These are phyloP conservation scores for Verruconis gallopava DNA, from an alignment of 2,329 filamentous ascomycete species.

Conservation along the genomic window DNA sequence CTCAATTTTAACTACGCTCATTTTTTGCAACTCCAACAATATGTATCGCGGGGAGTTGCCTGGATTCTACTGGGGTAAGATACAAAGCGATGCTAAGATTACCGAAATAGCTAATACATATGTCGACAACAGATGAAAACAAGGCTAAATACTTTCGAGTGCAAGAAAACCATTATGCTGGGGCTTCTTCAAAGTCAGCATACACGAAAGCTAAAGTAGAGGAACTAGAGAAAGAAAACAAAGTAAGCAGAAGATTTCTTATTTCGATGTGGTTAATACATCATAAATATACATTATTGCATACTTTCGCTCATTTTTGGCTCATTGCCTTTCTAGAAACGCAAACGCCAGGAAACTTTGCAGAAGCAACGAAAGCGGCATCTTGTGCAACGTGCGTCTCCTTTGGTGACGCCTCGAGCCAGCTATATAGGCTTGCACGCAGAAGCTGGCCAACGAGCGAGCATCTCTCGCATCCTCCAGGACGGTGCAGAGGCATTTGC, in stretches of 20 bases:
- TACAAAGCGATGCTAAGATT: slow-evolving; percentile 5
- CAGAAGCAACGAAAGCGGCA: neutral
- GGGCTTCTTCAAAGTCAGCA: slow-evolving; percentile 20
- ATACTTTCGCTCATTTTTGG: too few species aligned
- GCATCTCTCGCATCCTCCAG: neutral
- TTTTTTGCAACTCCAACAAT: too few species aligned
- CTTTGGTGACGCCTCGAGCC: neutral
- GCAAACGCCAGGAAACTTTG: slow-evolving; percentile 1
- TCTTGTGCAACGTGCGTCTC: neutral
- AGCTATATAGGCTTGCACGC: neutral
- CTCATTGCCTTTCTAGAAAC: slow-evolving; percentile 3
- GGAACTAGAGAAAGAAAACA: slow-evolving; percentile 21
- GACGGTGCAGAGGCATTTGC: too few species aligned
- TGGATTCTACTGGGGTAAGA: slow-evolving; percentile 8
- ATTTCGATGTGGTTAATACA: neutral
- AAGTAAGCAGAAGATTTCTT: slow-evolving; percentile 18
- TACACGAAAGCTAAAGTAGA: slow-evolving; percentile 30
- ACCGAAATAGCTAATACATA: too few species aligned
- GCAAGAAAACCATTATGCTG: slow-evolving; percentile 24
- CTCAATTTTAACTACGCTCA: too few species aligned
- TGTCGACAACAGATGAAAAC: slow-evolving; percentile 29
- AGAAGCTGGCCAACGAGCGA: neutral
- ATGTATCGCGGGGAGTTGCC: slow-evolving; percentile 4
- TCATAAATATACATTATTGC: neutral
- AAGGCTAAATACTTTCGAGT: slow-evolving; percentile 40